Percentiles rank a stretch among this genome's conserved stretches.
These are phyloP conservation scores for Saturnispora mendoncae DNA, from an alignment of 805 yeast species.

Conservation along the genomic window DNA sequence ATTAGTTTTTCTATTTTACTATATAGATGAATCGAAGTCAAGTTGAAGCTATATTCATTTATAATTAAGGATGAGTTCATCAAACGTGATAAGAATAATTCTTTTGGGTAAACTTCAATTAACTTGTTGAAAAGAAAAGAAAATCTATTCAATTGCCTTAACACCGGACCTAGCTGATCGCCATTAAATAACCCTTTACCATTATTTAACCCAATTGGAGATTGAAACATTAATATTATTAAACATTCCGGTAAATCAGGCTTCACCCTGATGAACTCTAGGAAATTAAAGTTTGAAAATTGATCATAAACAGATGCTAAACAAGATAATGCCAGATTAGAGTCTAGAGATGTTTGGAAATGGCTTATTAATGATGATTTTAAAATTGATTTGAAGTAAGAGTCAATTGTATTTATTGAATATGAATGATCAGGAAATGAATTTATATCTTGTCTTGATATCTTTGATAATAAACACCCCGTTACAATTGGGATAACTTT, in stretches of 20 bases:
- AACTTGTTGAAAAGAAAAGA: conserved; percentile 32
- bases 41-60: not conserved
- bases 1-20: not conserved
- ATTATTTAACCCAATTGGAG: conserved; percentile 20
- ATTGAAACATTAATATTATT: conserved; percentile 16
- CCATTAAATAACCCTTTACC: conserved; percentile 10
- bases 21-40: too few relatives aligned
- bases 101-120: conserved; percentile 7
- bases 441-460: conserved; percentile 19
- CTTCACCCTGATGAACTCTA: conserved; percentile 8
- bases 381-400: conserved; percentile 1
- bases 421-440: conserved; percentile 21
- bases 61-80: conserved; percentile 6
- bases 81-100: conserved; percentile 12
- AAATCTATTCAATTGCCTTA: conserved; percentile 41
- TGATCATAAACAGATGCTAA: conserved; percentile 16
- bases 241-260: conserved; percentile 17
- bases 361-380: not conserved
- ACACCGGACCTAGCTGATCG: conserved; percentile 29
- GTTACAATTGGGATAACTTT: conserved; percentile 39
- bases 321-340: conserved; percentile 1
- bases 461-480: conserved; percentile 36
- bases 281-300: conserved; percentile 9
- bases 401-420: conserved; percentile 20
- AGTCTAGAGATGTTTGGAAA: not conserved